A percentile compares a stretch with the other conserved stretches of the same genome.
phyloP scores from a whole-genome alignment of 192 early-diverging fungal species.

The Mycoemilia scoparia region DNA sequence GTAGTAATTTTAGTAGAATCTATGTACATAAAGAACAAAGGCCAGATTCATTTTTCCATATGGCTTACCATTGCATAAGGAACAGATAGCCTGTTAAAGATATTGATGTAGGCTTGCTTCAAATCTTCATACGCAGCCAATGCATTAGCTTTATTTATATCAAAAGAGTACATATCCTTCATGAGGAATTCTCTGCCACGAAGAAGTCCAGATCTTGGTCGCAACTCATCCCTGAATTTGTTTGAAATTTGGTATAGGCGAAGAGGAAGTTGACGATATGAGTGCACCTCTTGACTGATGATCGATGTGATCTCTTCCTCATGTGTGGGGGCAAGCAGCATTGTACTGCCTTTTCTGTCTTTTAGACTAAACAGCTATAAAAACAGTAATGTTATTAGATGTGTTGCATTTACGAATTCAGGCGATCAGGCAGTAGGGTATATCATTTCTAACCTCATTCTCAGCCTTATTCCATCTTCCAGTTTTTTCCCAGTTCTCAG shows the following conservation, averaged over 20 bases:
- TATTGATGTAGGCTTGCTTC: conserved; percentile 51
- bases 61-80: conserved; percentile 64
- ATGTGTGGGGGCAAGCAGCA: conserved; percentile 69
- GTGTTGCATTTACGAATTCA: neutral
- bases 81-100: conserved; percentile 58
- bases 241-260: conserved; percentile 75
- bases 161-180: conserved; percentile 91
- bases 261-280: conserved; percentile 59
- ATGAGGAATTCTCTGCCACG: conserved; percentile 85
- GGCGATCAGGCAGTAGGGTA: neutral
- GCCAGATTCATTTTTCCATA: no score
- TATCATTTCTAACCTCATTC: conserved; percentile 7
- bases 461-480: conserved; percentile 61
- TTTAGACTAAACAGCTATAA: conserved; percentile 61
- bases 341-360: conserved; percentile 54
- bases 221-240: conserved; percentile 71
- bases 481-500: conserved; percentile 60
- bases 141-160: conserved; percentile 44
- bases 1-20: conserved; percentile 5
- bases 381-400: no score
- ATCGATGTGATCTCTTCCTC: conserved; percentile 79
- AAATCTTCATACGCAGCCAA: conserved; percentile 58
- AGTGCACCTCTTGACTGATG: conserved; percentile 42
- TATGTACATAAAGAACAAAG: neutral
- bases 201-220: conserved; percentile 67